Conservation (phyloP, 768 basidiomycete genomes). For the Lyophyllum decastes region DNA sequence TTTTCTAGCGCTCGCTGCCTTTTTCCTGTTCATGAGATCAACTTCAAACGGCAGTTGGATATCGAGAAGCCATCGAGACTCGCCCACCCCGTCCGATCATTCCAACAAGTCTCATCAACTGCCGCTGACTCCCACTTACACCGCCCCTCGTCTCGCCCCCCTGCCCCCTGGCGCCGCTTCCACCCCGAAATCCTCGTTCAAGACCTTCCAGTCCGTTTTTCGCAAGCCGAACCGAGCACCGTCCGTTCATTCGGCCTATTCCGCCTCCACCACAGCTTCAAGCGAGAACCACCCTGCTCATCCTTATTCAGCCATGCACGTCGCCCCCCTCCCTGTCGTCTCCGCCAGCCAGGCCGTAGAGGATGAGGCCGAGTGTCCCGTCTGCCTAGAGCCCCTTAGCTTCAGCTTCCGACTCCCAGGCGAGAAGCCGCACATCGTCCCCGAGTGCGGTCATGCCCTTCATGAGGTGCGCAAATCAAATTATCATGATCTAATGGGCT, state of each 20-base stretch:
- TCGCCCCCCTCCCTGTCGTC: conserved; percentile 72
- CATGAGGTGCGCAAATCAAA: conserved; percentile 66
- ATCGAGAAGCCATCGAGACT: conserved; percentile 39
- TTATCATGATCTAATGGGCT: conserved; percentile 5
- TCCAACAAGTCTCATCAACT: conserved; percentile 26
- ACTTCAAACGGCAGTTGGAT: conserved; percentile 38
- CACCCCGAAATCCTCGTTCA: conserved; percentile 32
- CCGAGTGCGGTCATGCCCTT: conserved; percentile 97
- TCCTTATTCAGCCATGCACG: conserved; percentile 61
- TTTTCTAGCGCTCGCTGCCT: conserved; percentile 7
- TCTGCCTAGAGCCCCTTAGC: conserved; percentile 93
- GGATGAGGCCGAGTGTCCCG: conserved; percentile 91
- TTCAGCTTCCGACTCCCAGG: conserved; percentile 92
- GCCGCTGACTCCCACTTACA: conserved; percentile 50
- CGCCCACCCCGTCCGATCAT: conserved; percentile 30
- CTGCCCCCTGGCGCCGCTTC: conserved; percentile 27
- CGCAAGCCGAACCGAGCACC: conserved; percentile 43
- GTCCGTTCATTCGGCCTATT: conserved; percentile 53
- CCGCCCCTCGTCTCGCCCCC: conserved; percentile 38
- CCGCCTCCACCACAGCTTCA: conserved; percentile 42
- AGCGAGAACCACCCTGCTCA: conserved; percentile 43
- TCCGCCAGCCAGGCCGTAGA: conserved; percentile 62
- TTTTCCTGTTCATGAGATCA: conserved; percentile 40
- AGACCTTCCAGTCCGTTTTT: conserved; percentile 55
- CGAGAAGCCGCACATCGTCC: conserved; percentile 96